Conservation (phyloP, 257 asterid species). For the Osmanthus fragrans region DNA sequence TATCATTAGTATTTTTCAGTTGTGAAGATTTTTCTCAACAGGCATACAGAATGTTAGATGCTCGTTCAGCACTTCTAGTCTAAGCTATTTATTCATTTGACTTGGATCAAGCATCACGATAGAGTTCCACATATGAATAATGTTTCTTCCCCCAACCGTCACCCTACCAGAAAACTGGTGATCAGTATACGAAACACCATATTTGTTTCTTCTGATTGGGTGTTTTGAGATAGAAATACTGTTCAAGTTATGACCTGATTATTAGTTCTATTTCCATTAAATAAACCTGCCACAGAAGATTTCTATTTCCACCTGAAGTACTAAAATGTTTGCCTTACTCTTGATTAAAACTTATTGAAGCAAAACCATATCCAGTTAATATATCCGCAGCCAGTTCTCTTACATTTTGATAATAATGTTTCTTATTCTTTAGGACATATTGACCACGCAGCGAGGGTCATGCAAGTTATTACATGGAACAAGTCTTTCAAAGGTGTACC, state of each 20-base stretch:
- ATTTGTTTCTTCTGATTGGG: not conserved
- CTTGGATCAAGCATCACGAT: not conserved
- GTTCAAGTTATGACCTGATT: not conserved
- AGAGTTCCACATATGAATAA: not conserved
- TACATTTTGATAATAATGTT: not conserved
- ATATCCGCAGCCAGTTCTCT: not conserved
- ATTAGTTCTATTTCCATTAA: not conserved
- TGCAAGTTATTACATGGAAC: conserved; percentile 98
- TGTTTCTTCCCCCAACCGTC: not conserved
- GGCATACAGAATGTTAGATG: not conserved
- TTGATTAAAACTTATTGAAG: not conserved
- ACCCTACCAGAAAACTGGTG: not conserved
- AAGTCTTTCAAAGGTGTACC: conserved; percentile 75
- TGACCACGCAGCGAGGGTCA: conserved; percentile 92
- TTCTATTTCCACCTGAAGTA: not conserved
- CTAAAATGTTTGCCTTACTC: not conserved
- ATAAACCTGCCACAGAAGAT: not conserved
- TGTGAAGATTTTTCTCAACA: not conserved
- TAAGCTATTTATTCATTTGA: not conserved
- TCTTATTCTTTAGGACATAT: conserved; percentile 72
- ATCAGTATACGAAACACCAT: not conserved
- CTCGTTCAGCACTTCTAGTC: not conserved
- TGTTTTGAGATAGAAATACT: not conserved
- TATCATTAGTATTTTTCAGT: not conserved
- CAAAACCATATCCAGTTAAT: not conserved